Evolutionary conservation across 257 asterid species (phyloP), one percentile per base, ranked within the genome.

Genomic region (Capsicum chinense): DNA sequence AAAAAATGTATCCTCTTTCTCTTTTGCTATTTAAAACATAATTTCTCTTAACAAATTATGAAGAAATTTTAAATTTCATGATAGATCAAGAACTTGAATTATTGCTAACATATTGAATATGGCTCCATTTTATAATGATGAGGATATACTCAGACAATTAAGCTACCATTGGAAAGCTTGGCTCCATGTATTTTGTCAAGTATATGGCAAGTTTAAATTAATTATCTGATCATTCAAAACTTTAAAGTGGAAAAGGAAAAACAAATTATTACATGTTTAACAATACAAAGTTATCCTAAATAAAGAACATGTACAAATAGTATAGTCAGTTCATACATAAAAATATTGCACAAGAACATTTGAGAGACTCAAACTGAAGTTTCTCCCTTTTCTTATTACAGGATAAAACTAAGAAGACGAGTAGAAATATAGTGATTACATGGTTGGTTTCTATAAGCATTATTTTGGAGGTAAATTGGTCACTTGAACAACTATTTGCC

Each of bases 71-170:
- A 12, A 21, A 64, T 64, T 64, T 4, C 33, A 64, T 11, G 17
- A 64, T 64, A 64, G 71, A 64, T 64, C 71, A 64, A 64, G n/a
- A 64, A 64, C 71, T 33, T 26, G 6, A 35, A 21, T 64, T 64
- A 17, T 64, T 64, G 47, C n/a, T 26, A 44, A 12, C 17, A 17
- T 64, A 10, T 64, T 64, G 44, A 64, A 64, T 10, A 17, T 64
- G n/a, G 47, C 47, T 64, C 47, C 71, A 64, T 26, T 26, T 5
- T 33, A 17, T 64, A 11, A 33, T 64, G 47, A 64, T 64, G 70
- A 11, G 4, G 17, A 12, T 64, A 44, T 64, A 64, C 71, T 64
- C 44, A 64, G 9, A 6, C 39, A 64, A 64, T 64, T 64, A 35
- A 64, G 71, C 44, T 64, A 64, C 26, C 44, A 10, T 26, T 12